phyloP scores from a whole-genome alignment of 164 flowering plant genomes.

The Tetracentron sinense region DNA sequence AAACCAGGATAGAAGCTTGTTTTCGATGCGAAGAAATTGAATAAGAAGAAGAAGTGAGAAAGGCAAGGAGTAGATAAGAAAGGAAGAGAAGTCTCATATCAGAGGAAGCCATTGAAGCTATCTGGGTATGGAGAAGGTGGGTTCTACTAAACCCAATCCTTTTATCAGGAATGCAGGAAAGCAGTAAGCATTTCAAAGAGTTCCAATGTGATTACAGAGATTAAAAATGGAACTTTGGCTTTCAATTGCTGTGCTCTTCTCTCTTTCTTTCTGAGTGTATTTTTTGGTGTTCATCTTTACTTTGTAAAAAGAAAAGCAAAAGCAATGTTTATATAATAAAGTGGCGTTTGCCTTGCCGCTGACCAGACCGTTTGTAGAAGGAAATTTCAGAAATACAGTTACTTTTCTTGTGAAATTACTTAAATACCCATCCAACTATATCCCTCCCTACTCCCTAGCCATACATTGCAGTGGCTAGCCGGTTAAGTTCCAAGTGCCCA shows the following conservation, averaged over 20 bases:
- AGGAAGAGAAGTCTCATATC: constrained; percentile 20
- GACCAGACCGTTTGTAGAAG: constrained; percentile 15
- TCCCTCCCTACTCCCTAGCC: background rate
- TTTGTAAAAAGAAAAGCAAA: constrained; percentile 44
- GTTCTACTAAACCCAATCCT: constrained; percentile 13
- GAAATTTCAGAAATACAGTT: constrained; percentile 8
- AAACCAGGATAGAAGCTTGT: constrained; percentile 47
- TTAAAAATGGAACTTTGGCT: constrained; percentile 1
- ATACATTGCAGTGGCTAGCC: background rate
- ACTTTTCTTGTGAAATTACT: constrained; percentile 14
- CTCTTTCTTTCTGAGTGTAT: constrained; percentile 9
- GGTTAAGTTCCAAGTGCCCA: background rate
- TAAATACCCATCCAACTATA: constrained; percentile 2
- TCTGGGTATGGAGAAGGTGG: constrained; percentile 7
- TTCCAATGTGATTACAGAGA: constrained; percentile 9
- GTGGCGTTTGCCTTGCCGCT: constrained; percentile 14
- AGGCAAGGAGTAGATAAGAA: constrained; percentile 17
- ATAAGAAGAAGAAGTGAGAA: constrained; percentile 16
- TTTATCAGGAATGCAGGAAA: constrained; percentile 18
- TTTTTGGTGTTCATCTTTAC: constrained; percentile 32
- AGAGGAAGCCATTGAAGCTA: constrained; percentile 31
- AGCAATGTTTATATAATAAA: constrained; percentile 27
- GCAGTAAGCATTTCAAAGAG: constrained; percentile 10
- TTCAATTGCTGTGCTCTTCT: constrained; percentile 9
- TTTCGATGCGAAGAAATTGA: constrained; percentile 25